Percentiles rank a stretch among this genome's conserved stretches.
These are phyloP conservation scores for Cardamine occulta DNA, from an alignment of 345 rosid species.

Conservation along the genomic window DNA sequence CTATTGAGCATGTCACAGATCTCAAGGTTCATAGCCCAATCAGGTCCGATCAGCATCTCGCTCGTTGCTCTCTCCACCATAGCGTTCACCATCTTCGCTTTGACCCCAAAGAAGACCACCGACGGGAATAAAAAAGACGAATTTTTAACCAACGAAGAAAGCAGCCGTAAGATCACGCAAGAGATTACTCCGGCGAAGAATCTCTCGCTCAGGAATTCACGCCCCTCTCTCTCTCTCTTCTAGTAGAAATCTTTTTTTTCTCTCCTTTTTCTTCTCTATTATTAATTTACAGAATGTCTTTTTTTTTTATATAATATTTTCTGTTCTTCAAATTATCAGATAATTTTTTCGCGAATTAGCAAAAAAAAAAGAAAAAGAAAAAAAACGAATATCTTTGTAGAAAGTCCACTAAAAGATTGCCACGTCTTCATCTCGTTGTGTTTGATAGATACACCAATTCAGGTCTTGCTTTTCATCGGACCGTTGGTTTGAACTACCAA, in stretches of 20 bases:
- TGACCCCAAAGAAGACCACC: constrained; percentile 16
- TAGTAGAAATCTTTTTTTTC: neutral
- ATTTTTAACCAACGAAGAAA: neutral
- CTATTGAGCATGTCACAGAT: constrained; percentile 97
- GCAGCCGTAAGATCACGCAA: constrained; percentile 40
- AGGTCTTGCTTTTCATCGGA: constrained; percentile 30
- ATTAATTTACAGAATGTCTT: constrained; percentile 18
- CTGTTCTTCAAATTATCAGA: neutral
- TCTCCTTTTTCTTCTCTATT: constrained; percentile 32
- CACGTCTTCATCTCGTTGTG: constrained; percentile 41
- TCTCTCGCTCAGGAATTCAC: constrained; percentile 44
- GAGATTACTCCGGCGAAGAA: constrained; percentile 50
- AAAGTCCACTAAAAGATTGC: constrained; percentile 32
- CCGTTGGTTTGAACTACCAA: constrained; percentile 43
- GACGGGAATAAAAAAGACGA: constrained; percentile 23
- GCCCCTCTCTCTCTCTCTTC: constrained; percentile 29
- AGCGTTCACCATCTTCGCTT: constrained; percentile 85
- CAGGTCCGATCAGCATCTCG: constrained; percentile 99
- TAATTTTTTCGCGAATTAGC: neutral
- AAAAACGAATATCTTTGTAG: constrained; percentile 5
- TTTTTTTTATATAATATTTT: neutral
- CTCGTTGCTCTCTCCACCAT: constrained; percentile 99
- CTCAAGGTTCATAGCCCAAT: constrained; percentile 99
- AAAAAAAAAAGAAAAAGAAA: neutral
- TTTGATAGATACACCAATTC: constrained; percentile 2